Evolutionary conservation across 495 filamentous ascomycete genomes (phyloP).

Genomic region (Corynascus novoguineensis): DNA sequence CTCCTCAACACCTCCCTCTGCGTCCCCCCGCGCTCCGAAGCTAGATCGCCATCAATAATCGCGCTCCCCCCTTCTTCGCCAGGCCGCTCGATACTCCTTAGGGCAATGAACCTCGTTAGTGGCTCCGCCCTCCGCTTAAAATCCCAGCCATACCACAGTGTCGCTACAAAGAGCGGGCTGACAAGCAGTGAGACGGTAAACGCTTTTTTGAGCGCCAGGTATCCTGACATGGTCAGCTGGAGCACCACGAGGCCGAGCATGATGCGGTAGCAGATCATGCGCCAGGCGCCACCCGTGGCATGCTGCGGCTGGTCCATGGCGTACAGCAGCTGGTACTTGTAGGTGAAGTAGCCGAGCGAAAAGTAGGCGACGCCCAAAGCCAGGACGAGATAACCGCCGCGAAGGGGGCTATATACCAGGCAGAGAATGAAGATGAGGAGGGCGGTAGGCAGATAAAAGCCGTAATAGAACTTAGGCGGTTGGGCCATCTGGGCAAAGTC

Average conservation of each 20-base stretch:
- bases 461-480: conserved; percentile 88
- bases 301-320: conserved; percentile 97
- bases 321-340: conserved; percentile 97
- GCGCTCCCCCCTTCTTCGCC: conserved; percentile 37
- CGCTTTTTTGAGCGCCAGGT: conserved; percentile 67
- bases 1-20: conserved; percentile 31
- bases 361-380: conserved; percentile 85
- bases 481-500: conserved; percentile 80
- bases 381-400: conserved; percentile 73
- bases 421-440: conserved; percentile 91
- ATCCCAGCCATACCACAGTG: conserved; percentile 78
- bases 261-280: conserved; percentile 87
- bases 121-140: conserved; percentile 74
- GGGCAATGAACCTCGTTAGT: conserved; percentile 83
- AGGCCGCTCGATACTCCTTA: conserved; percentile 70
- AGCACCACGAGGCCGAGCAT: conserved; percentile 79
- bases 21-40: conserved; percentile 25
- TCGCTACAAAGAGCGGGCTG: conserved; percentile 66
- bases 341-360: conserved; percentile 80
- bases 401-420: conserved; percentile 87
- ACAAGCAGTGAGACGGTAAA: conserved; percentile 67
- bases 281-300: conserved; percentile 89
- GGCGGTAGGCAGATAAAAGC: conserved; percentile 89
- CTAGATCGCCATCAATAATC: conserved; percentile 36
- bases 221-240: conserved; percentile 84